Conservation (phyloP, 768 basidiomycete genomes). For the Kondoa subrosea region DNA sequence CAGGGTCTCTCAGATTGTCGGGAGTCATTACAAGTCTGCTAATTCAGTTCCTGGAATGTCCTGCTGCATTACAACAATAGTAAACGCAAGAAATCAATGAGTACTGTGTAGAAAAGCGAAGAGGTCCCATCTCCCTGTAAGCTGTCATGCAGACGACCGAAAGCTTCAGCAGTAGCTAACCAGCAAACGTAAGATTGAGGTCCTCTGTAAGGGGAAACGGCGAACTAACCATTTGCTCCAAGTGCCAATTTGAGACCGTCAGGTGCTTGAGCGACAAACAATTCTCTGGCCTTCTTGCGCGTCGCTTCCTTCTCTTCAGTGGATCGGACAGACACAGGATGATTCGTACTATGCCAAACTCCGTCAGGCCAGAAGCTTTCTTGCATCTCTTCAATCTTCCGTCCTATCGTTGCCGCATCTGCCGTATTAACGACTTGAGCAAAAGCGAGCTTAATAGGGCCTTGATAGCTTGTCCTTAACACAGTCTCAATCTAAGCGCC, state of each 20-base stretch:
- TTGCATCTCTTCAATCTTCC: conserved; percentile 12
- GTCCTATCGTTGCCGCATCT: conserved; percentile 11
- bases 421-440: conserved; percentile 8
- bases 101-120: conserved; percentile 4
- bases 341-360: background rate
- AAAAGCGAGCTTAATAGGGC: conserved; percentile 11
- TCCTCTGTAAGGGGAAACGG: background rate
- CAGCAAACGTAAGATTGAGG: background rate
- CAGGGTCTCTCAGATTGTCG: too few relatives aligned
- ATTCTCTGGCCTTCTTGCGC: conserved; percentile 10
- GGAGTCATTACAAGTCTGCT: too few relatives aligned
- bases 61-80: conserved; percentile 12
- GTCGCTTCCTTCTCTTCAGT: conserved; percentile 17
- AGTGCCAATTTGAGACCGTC: conserved; percentile 18
- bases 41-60: too few relatives aligned
- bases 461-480: conserved; percentile 14
- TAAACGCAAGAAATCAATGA: conserved; percentile 14
- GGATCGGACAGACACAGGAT: background rate
- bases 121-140: conserved; percentile 12
- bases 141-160: conserved; percentile 14
- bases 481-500: conserved; percentile 15
- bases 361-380: conserved; percentile 18
- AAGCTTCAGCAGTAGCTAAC: conserved; percentile 16
- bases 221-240: conserved; percentile 8
- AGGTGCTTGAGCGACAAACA: conserved; percentile 15